These are phyloP conservation scores for Chlamydomonas sphaeroides DNA, from an alignment of 139 green algal genomes.

Conservation along the genomic window DNA sequence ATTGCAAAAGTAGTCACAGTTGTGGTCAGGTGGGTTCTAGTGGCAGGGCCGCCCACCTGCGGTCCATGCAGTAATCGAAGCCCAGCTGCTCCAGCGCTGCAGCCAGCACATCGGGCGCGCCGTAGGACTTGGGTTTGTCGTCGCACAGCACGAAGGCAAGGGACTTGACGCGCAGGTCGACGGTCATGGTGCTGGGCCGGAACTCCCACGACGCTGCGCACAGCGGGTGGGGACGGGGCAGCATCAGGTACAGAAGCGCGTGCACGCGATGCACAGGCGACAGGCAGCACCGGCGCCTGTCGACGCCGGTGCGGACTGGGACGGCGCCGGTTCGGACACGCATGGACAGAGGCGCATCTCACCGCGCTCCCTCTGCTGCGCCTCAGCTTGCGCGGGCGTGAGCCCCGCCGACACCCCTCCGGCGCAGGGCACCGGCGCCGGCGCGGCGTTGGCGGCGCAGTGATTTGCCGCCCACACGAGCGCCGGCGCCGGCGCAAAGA, in stretches of 20 bases:
- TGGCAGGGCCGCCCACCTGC: no score
- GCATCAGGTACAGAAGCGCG: background rate
- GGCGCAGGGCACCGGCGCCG: no score
- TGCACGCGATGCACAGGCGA: no score
- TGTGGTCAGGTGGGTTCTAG: no score
- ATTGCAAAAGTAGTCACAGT: background rate
- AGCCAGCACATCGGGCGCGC: constrained; percentile 85
- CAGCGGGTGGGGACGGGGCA: background rate
- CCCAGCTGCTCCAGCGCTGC: constrained; percentile 35
- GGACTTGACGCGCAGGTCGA: constrained; percentile 35
- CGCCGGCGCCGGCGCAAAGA: constrained; percentile 9
- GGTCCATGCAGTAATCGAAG: constrained; percentile 15
- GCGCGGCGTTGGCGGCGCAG: no score
- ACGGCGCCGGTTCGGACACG: no score
- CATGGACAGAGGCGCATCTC: no score
- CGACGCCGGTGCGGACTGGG: no score
- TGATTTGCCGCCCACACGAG: background rate
- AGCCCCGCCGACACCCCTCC: no score
- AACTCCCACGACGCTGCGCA: constrained; percentile 45
- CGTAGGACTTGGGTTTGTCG: constrained; percentile 86
- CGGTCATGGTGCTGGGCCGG: constrained; percentile 50
- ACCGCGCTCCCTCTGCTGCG: no score
- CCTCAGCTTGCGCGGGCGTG: no score
- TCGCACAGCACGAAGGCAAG: constrained; percentile 81
- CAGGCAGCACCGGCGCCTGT: no score